Base-by-base conservation (phyloP, 139 green algal species). In the Chlorella sp. region DNA sequence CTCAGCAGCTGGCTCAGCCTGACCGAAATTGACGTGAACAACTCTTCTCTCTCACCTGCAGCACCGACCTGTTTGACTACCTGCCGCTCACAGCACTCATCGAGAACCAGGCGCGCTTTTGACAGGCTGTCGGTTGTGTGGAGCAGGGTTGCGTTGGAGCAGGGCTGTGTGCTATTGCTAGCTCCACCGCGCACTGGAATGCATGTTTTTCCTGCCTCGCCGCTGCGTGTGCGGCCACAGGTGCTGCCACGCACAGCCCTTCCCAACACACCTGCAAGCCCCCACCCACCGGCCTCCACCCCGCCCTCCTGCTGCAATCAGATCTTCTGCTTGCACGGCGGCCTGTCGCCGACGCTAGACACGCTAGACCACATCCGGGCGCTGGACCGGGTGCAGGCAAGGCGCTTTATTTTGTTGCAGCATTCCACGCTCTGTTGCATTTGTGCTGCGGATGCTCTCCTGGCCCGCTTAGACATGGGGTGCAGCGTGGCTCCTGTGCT, bases 311-410 rank as follows among this genome's bases (percentile, higher is more conserved):
- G 48, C 68, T 56, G 9, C 38, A 81, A 60, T 3, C 89, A 99
- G 93, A 96, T 99, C 70, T 99, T 99, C 90, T 99, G 95, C 88
- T 91, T 98, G 74, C 97, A 99, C 84, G 97, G 96, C 36, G 97
- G 97, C 22, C 90, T 99, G 64, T 98, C 93, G 11, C 97, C 97
- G 36, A 98, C 95, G 24, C 88, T 99, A 84, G 97, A 99, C 88
- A 98, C 96, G 1, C 88, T 99, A 73, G 97, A 99, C 88, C 94
- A 99, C 86, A 96, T 99, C 81, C 87, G 79, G n/a, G 79, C 79
- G 28, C 64, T 84, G 60, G 79, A 84, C 64, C 62, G 79, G 43
- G 79, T 84, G 79, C 79, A 83, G 77, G 77, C 73, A 41, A 11
- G 74, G 7, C 3, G 34, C 28, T 11, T 60, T 26, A 20, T 24